Base-by-base conservation (phyloP, 495 filamentous ascomycete genomes). In the Parathielavia appendiculata region DNA sequence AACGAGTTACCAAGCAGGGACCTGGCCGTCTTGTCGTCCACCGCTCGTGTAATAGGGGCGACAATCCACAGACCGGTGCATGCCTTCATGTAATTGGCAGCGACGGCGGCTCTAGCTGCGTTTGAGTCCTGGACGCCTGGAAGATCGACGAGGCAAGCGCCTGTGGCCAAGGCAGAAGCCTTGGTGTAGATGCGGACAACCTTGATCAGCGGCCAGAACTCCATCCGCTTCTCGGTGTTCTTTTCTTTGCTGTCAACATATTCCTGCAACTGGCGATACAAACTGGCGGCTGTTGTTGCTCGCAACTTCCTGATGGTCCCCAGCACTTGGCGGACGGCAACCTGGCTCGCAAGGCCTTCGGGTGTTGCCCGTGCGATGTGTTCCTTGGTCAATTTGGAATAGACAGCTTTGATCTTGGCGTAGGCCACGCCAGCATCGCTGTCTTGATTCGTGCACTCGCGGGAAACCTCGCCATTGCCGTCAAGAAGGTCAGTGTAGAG, bases 81-180 rank as follows among this genome's bases (percentile, higher is more conserved):
- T 13, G 71, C 72, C 64, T 85, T 82, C 75, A 86, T 81, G 63
- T 87, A 88, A 5, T 75, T 76, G 43, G 77, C 76, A 0, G 83
- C 82, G 17, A 87, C 81, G 4, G 78, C 79, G 5, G 78, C 78
- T 48, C 86, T 75, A 39, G 82, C 86, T 4, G 79, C 75, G 67
- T 89, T 90, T 0, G 83, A 80, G 67, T 88, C 85, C 45, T 83
- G 79, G 5, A 81, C 72, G 56, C 84, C 85, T 4, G 86, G 86
- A 19, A 88, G 66, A 67, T 89, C 86, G 20, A 88, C 84, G 36
- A 88, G 73, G 5, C 83, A 80, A 2, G 81, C 81, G 12, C 85
- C 86, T n/a, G 83, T 86, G 11, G 77, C 74, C n/a, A 89, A 68
- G 7, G 76, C 80, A n/a, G 73, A 46, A 11, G 82, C 73, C 68